A percentile compares a stretch with the other conserved stretches of the same genome.
phyloP scores from a whole-genome alignment of 1,284 basidiomycete species.

The Phylloporus sp. region DNA sequence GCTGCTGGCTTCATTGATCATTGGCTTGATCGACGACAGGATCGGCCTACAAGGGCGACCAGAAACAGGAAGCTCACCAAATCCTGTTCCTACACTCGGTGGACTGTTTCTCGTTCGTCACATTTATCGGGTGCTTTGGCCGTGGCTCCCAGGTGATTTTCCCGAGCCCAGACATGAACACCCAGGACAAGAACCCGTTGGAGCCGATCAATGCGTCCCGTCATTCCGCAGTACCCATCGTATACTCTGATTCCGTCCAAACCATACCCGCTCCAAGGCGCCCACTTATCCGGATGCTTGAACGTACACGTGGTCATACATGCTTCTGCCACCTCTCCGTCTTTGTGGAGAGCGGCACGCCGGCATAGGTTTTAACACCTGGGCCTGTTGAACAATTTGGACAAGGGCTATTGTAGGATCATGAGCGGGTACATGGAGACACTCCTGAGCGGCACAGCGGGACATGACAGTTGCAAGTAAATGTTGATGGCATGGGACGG shows the following conservation, averaged over 20 bases:
- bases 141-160: slow-evolving; percentile 41
- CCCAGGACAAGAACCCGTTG: background rate
- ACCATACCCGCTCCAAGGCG: slow-evolving; percentile 30
- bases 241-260: slow-evolving; percentile 14
- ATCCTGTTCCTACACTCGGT: slow-evolving; percentile 2
- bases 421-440: no score
- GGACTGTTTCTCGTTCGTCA: background rate
- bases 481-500: no score
- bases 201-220: slow-evolving; percentile 18
- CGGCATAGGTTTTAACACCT: no score
- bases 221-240: slow-evolving; percentile 33
- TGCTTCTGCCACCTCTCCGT: no score
- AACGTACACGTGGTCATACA: slow-evolving; percentile 3
- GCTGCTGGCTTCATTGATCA: slow-evolving; percentile 31
- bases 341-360: no score
- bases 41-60: background rate
- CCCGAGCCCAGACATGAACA: slow-evolving; percentile 18
- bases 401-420: no score
- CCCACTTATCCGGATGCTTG: slow-evolving; percentile 4
- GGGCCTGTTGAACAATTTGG: no score
- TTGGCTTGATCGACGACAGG: no score
- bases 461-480: no score
- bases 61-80: slow-evolving; percentile 8
- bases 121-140: background rate
- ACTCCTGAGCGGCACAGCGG: no score